Evolutionary conservation across 129 eudicot genomes (phyloP).

Genomic region (Kitagawia praeruptora): DNA sequence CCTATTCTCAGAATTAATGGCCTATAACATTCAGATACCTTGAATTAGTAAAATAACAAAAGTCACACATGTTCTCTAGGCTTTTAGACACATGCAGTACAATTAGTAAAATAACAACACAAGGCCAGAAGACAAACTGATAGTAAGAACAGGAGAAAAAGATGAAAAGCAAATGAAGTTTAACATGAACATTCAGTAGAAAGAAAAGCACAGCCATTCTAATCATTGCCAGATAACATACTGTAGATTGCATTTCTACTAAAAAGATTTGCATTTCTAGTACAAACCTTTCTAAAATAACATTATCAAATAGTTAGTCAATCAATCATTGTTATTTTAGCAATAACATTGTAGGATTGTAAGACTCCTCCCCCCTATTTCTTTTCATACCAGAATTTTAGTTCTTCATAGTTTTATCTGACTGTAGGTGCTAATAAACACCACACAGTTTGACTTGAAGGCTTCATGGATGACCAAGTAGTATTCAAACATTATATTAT

Average conservation of each 20-base stretch:
- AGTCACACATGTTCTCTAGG: conserved; percentile 5
- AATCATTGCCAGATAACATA: neutral
- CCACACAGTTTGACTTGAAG: too few relatives aligned
- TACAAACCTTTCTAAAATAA: neutral
- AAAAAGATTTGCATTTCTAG: neutral
- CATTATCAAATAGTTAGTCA: neutral
- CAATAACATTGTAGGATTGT: neutral
- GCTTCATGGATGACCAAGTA: too few relatives aligned
- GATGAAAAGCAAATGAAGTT: neutral
- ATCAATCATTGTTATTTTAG: neutral
- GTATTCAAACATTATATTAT: too few relatives aligned
- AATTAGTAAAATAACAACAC: neutral
- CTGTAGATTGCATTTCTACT: neutral
- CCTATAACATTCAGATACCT: too few relatives aligned
- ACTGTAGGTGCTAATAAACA: too few relatives aligned
- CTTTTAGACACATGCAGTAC: neutral
- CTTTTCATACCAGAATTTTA: too few relatives aligned
- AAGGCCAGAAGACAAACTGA: neutral
- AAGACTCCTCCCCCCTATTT: neutral
- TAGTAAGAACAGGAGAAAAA: neutral
- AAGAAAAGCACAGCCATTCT: neutral
- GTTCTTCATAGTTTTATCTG: too few relatives aligned
- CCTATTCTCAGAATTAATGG: too few relatives aligned
- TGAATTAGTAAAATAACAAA: too few relatives aligned
- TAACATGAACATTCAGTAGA: neutral